Percentiles rank a stretch among this genome's conserved stretches.
phyloP scores from a whole-genome alignment of 164 flowering plant species.

The Annona cherimola region DNA sequence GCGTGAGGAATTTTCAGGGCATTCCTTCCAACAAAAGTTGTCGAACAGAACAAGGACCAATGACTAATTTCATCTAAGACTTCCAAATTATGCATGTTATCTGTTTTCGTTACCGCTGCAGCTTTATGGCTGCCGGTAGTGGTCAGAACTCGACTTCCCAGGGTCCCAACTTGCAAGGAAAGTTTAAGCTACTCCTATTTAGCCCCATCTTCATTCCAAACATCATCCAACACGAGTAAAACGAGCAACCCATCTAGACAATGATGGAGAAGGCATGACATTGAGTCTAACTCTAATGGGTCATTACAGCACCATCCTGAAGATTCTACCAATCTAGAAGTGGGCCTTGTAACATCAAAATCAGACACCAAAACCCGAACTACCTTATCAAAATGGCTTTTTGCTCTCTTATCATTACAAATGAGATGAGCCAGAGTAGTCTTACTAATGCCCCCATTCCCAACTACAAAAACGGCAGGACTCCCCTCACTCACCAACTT shows the following conservation, averaged over 20 bases:
- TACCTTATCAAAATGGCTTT: not conserved
- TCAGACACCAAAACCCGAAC: constrained; percentile 7
- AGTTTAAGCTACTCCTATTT: not conserved
- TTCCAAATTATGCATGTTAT: not conserved
- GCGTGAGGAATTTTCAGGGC: too few relatives aligned
- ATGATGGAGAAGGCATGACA: not conserved
- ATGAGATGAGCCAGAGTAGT: not conserved
- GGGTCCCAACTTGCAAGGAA: not conserved
- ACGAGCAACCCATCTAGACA: not conserved
- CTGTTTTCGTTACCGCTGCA: not conserved
- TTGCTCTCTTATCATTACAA: constrained; percentile 5
- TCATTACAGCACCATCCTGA: not conserved
- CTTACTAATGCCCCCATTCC: not conserved
- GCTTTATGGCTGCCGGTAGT: constrained; percentile 4
- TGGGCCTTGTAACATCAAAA: constrained; percentile 1
- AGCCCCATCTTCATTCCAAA: not conserved
- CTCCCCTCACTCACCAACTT: not conserved
- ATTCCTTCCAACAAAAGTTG: not conserved
- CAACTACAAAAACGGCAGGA: not conserved
- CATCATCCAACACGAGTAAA: constrained; percentile 8
- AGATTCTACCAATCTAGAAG: not conserved
- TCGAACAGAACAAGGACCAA: constrained; percentile 2
- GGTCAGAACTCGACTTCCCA: constrained; percentile 9
- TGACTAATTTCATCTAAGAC: not conserved
- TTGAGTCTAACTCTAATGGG: not conserved